Percentiles rank a stretch among this genome's conserved stretches.
Conservation (phyloP, 805 yeast genomes). For the Kregervanrija delftensis region DNA sequence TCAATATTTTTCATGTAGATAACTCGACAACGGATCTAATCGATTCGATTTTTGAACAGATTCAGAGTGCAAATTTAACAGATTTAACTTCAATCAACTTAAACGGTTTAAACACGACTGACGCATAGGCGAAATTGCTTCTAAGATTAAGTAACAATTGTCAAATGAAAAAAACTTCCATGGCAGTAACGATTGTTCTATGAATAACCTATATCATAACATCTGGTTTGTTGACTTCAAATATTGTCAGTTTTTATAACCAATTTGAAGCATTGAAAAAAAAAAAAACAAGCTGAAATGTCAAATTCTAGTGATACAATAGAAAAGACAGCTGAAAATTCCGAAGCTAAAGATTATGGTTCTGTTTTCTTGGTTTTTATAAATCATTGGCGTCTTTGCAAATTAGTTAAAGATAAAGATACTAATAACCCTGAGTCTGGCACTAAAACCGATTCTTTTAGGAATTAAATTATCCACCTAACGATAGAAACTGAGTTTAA, state of each 20-base stretch:
- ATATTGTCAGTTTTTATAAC: slow-evolving; percentile 10
- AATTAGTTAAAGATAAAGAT: slow-evolving; percentile 2
- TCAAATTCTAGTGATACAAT: too few species aligned
- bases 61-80: not conserved
- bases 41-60: not conserved
- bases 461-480: too few species aligned
- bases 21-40: slow-evolving; percentile 5
- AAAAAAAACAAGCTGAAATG: not conserved
- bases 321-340: not conserved
- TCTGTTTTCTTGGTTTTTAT: slow-evolving; percentile 10
- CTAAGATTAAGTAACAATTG: slow-evolving; percentile 14
- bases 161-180: slow-evolving; percentile 17
- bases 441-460: too few species aligned
- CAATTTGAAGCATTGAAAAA: slow-evolving; percentile 6
- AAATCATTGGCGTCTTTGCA: slow-evolving; percentile 15
- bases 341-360: not conserved
- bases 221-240: slow-evolving; percentile 11
- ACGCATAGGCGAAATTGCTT: slow-evolving; percentile 11
- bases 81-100: slow-evolving; percentile 1
- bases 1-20: slow-evolving; percentile 9
- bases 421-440: too few species aligned
- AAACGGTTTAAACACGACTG: slow-evolving; percentile 10
- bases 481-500: too few species aligned
- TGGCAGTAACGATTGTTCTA: slow-evolving; percentile 12
- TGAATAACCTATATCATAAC: slow-evolving; percentile 11